phyloP scores from a whole-genome alignment of 2,329 filamentous ascomycete genomes.

The Trichophyton mentagrophytes region DNA sequence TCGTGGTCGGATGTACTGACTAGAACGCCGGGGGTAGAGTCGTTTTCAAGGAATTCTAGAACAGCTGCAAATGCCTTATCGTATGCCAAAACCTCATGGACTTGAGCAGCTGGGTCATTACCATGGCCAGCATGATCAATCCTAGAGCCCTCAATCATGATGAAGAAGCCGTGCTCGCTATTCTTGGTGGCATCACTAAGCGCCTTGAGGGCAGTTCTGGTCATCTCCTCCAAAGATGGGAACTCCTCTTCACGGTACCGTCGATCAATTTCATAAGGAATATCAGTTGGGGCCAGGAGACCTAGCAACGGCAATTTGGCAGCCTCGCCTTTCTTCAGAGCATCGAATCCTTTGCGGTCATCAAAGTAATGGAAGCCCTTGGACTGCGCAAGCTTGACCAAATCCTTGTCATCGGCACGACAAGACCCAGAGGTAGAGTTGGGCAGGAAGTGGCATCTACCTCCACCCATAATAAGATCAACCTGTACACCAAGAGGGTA shows the following conservation, averaged over 20 bases:
- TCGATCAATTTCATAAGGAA: conserved; percentile 90
- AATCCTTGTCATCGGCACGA: conserved; percentile 62
- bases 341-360: conserved; percentile 61
- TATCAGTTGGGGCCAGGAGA: conserved; percentile 67
- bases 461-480: conserved; percentile 85
- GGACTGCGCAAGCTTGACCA: conserved; percentile 58
- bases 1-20: conserved; percentile 93
- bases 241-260: conserved; percentile 65
- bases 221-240: conserved; percentile 89
- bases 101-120: conserved; percentile 73
- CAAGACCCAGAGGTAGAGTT: conserved; percentile 74
- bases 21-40: conserved; percentile 59
- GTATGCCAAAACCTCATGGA: conserved; percentile 88
- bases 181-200: conserved; percentile 69
- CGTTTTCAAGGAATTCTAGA: conserved; percentile 68
- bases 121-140: conserved; percentile 90
- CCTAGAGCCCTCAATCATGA: conserved; percentile 94
- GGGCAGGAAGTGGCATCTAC: conserved; percentile 81
- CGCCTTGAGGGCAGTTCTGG: conserved; percentile 65
- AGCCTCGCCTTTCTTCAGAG: conserved; percentile 51
- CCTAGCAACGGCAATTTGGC: conserved; percentile 72
- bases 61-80: conserved; percentile 75
- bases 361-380: conserved; percentile 72
- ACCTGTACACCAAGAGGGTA: conserved; percentile 77
- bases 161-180: conserved; percentile 85